Evolutionary conservation across 2,329 filamentous ascomycete genomes (phyloP).

Genomic region (Dothideomycetes sp.): DNA sequence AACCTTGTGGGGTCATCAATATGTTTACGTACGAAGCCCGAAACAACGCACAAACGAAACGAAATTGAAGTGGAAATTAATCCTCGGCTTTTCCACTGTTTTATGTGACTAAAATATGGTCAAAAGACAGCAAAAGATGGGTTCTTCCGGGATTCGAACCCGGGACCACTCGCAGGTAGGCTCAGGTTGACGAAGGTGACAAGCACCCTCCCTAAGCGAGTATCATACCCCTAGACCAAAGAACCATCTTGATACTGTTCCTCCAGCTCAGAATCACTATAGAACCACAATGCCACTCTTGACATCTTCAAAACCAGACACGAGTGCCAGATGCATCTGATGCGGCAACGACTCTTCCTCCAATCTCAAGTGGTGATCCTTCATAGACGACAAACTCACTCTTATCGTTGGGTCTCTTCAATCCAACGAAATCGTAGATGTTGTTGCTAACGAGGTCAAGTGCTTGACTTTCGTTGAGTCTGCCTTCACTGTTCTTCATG

Average conservation of each 20-base stretch:
- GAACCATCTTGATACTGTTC: no score
- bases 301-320: slow-evolving; percentile 21
- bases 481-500: slow-evolving; percentile 47
- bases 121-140: no score
- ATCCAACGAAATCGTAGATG: slow-evolving; percentile 49
- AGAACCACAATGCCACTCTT: no score
- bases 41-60: no score
- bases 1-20: no score
- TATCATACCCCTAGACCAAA: no score
- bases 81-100: no score
- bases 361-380: slow-evolving; percentile 53
- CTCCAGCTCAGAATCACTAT: no score
- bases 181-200: slow-evolving; percentile 8
- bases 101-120: no score
- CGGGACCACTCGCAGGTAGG: slow-evolving; percentile 13
- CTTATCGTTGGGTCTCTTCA: slow-evolving; percentile 25
- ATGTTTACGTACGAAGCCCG: no score
- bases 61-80: no score
- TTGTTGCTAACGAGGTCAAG: slow-evolving; percentile 49
- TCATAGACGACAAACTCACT: slow-evolving; percentile 54
- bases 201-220: no score
- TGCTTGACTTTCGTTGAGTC: slow-evolving; percentile 46
- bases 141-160: slow-evolving; percentile 13
- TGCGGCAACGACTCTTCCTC: slow-evolving; percentile 46
- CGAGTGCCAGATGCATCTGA: slow-evolving; percentile 32